Evolutionary conservation across 192 early-diverging fungal genomes (phyloP), one percentile per base, ranked within the genome.

Genomic region (Powellomyces hirtus): DNA sequence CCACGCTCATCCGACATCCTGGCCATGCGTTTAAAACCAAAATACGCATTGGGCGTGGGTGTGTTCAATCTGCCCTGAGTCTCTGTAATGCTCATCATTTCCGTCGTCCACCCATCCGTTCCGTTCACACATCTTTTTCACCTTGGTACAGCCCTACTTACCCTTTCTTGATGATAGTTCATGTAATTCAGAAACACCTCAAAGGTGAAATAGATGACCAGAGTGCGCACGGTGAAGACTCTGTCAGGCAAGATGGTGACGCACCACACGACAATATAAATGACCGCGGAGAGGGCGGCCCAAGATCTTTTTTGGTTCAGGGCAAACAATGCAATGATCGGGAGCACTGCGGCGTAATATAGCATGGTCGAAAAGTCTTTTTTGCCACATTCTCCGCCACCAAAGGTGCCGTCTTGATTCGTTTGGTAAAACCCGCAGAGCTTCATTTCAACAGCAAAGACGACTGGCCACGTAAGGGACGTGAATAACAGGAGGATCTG

Each of bases 361-460:
- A 71, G 2, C 46, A 38, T 71, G 13, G 45, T 62, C 13, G 14
- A 22, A 34, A 71, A 71, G 37, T 62, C 60, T 33, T 63, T 71
- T 18, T 62, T 33, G 16, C 59, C 69, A 50, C 69, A 71, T 1
- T 36, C 51, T 18, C 52, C 52, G 7, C 65, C 65, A n/a, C 65
- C 65, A 57, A 67, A 57, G 7, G 22, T 33, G 36, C 59, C 38
- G 18, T 10, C 31, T 11, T n/a, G n/a, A 10, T 10, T 18, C 5
- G 31, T 26, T 16, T 37, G 30, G 35, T 52, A 71, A 34, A 62
- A 62, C 0, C 38, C 58, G 22, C 67, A 69, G 0, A 61, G 3
- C 6, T 45, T 62, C 27, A 71, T 45, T 29, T 71, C 69, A 30
- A 71, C 60, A 26, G 61, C 69, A 22, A 71, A 52, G 1, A 71